phyloP scores from a whole-genome alignment of 1,284 basidiomycete genomes.

The Cystobasidium sp. region DNA sequence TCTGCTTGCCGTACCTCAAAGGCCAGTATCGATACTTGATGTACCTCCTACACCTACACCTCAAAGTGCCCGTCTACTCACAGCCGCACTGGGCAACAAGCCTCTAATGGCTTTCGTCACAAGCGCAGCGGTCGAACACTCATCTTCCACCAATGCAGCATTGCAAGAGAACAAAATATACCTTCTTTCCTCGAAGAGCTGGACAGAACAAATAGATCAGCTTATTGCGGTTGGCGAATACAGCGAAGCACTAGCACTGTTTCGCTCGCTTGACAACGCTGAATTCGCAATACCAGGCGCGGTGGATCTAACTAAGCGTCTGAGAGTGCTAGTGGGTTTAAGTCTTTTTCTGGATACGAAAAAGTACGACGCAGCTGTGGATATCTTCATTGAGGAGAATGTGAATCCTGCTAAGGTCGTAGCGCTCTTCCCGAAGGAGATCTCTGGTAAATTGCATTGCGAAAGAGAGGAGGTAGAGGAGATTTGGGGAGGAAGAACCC shows the following conservation, averaged over 20 bases:
- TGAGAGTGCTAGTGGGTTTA: slow-evolving; percentile 40
- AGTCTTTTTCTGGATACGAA: slow-evolving; percentile 64
- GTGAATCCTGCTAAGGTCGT: slow-evolving; percentile 92
- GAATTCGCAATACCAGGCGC: slow-evolving; percentile 66
- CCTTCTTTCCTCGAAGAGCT: slow-evolving; percentile 71
- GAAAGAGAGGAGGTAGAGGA: slow-evolving; percentile 74
- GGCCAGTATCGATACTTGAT: slow-evolving; percentile 53
- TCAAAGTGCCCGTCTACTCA: slow-evolving; percentile 62
- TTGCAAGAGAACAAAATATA: slow-evolving; percentile 76
- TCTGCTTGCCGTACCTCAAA: slow-evolving; percentile 49
- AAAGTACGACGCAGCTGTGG: slow-evolving; percentile 76
- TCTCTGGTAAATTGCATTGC: slow-evolving; percentile 78
- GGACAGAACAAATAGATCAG: slow-evolving; percentile 83
- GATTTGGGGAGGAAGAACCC: slow-evolving; percentile 73
- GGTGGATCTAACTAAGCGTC: slow-evolving; percentile 57
- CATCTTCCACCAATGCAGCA: slow-evolving; percentile 55
- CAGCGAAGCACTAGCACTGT: slow-evolving; percentile 76
- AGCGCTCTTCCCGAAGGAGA: slow-evolving; percentile 78
- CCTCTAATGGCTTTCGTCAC: slow-evolving; percentile 69
- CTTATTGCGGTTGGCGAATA: slow-evolving; percentile 74
- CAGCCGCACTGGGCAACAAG: slow-evolving; percentile 60
- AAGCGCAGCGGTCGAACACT: slow-evolving; percentile 70
- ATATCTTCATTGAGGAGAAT: slow-evolving; percentile 84
- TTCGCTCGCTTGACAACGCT: slow-evolving; percentile 71
- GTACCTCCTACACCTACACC: slow-evolving; percentile 47